Percentiles rank a stretch among this genome's conserved stretches.
phyloP scores from a whole-genome alignment of 1,284 basidiomycete genomes.

The Ganoderma sinense region DNA sequence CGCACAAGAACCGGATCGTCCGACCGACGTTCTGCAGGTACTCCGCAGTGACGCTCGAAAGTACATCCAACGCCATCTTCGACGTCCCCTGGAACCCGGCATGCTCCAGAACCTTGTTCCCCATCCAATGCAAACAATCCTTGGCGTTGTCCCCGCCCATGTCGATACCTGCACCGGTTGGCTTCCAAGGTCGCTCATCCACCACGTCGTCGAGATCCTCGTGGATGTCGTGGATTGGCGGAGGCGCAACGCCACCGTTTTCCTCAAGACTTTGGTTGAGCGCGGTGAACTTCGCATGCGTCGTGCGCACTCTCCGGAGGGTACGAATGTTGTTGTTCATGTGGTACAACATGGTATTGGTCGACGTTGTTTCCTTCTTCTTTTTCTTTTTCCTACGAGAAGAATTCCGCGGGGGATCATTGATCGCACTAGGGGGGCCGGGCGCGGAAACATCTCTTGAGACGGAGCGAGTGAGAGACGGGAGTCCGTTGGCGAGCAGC shows the following conservation, averaged over 20 bases:
- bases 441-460: slow-evolving; percentile 43
- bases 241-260: slow-evolving; percentile 43
- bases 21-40: slow-evolving; percentile 89
- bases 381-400: slow-evolving; percentile 43
- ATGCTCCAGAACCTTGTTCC: slow-evolving; percentile 82
- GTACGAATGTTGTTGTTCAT: slow-evolving; percentile 82
- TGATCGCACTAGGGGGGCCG: slow-evolving; percentile 32
- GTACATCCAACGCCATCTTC: slow-evolving; percentile 77
- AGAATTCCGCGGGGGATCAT: slow-evolving; percentile 42
- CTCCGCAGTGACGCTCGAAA: slow-evolving; percentile 83
- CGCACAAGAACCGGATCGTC: slow-evolving; percentile 83
- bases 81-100: slow-evolving; percentile 87
- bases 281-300: slow-evolving; percentile 72
- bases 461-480: slow-evolving; percentile 57
- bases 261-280: slow-evolving; percentile 57
- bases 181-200: slow-evolving; percentile 67
- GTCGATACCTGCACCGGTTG: slow-evolving; percentile 42
- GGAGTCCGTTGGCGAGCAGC: slow-evolving; percentile 71
- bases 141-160: slow-evolving; percentile 63
- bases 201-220: slow-evolving; percentile 51
- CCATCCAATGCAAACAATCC: slow-evolving; percentile 74
- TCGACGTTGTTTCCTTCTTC: slow-evolving; percentile 29
- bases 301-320: slow-evolving; percentile 71
- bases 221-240: slow-evolving; percentile 25
- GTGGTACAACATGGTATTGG: slow-evolving; percentile 61